phyloP scores from a whole-genome alignment of 2,329 filamentous ascomycete species.

The Aspergillus ustus region DNA sequence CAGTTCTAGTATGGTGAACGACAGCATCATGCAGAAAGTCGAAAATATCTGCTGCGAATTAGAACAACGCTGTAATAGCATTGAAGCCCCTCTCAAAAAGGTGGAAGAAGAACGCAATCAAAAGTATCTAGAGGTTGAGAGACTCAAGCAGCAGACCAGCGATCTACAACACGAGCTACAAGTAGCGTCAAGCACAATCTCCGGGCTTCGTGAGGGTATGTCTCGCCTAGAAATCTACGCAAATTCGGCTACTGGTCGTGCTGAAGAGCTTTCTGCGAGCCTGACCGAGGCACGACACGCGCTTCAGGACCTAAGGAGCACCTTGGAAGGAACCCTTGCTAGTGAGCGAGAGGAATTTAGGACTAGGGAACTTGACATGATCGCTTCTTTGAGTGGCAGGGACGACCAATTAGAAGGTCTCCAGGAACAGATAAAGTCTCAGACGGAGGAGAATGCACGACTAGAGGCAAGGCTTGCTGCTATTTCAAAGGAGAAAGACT shows the following conservation, averaged over 20 bases:
- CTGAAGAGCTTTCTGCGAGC: conserved; percentile 40
- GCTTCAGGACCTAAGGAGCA: conserved; percentile 41
- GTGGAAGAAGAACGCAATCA: conserved; percentile 41
- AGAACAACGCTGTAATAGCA: conserved; percentile 59
- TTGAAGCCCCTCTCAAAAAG: conserved; percentile 58
- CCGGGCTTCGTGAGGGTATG: conserved; percentile 47
- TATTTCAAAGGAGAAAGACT: conserved; percentile 30
- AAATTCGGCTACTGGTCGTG: conserved; percentile 42
- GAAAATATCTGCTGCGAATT: conserved; percentile 60
- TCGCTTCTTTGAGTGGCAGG: conserved; percentile 48
- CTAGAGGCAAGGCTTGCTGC: conserved; percentile 27
- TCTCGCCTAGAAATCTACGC: conserved; percentile 43
- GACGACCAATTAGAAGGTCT: conserved; percentile 51
- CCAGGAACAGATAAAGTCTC: conserved; percentile 38
- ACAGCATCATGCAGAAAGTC: conserved; percentile 55
- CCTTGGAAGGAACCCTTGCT: conserved; percentile 36
- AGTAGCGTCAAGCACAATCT: conserved; percentile 41
- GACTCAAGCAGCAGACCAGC: conserved; percentile 38
- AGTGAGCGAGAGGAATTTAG: conserved; percentile 35
- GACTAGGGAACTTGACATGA: conserved; percentile 48
- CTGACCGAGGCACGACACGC: conserved; percentile 39
- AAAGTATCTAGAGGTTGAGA: conserved; percentile 42
- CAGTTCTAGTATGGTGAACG: conserved; percentile 49
- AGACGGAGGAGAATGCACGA: conserved; percentile 28
- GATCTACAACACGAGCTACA: conserved; percentile 44